Conservation (phyloP, 2,329 filamentous ascomycete genomes). For the Pseudogymnoascus sp. region DNA sequence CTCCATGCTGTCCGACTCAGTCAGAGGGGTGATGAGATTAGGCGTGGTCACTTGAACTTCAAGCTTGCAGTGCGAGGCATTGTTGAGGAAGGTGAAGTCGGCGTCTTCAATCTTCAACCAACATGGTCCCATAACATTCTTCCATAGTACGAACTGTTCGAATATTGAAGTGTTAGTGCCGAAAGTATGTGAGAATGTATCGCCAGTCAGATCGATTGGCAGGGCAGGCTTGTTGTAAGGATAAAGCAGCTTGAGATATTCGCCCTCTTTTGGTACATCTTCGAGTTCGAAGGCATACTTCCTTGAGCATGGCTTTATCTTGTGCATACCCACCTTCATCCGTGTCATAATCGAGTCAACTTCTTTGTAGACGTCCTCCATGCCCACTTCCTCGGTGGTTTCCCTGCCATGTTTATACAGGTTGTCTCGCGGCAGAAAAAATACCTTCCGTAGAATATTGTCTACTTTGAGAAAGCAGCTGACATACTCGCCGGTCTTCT, state of each 20-base stretch:
- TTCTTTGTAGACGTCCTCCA: constrained; percentile 85
- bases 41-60: constrained; percentile 78
- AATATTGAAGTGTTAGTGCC: constrained; percentile 90
- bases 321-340: constrained; percentile 79
- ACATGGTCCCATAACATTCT: constrained; percentile 97
- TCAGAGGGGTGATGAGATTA: constrained; percentile 61
- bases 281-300: constrained; percentile 95
- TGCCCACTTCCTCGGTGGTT: constrained; percentile 69
- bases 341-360: constrained; percentile 82
- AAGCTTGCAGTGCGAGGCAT: constrained; percentile 94
- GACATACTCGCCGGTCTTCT: constrained; percentile 65
- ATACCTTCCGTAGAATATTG: constrained; percentile 86
- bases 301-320: constrained; percentile 80
- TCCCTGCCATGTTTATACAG: constrained; percentile 54
- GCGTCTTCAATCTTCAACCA: constrained; percentile 88
- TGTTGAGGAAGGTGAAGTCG: constrained; percentile 76
- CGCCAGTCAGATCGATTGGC: constrained; percentile 61
- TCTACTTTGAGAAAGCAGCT: constrained; percentile 96
- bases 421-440: constrained; percentile 74
- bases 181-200: constrained; percentile 92
- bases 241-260: constrained; percentile 94
- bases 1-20: constrained; percentile 72
- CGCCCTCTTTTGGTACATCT: constrained; percentile 75
- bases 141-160: constrained; percentile 97
- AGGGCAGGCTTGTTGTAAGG: constrained; percentile 77